Conservation (phyloP, 129 eudicot species). For the Chrysanthemum makinoi region DNA sequence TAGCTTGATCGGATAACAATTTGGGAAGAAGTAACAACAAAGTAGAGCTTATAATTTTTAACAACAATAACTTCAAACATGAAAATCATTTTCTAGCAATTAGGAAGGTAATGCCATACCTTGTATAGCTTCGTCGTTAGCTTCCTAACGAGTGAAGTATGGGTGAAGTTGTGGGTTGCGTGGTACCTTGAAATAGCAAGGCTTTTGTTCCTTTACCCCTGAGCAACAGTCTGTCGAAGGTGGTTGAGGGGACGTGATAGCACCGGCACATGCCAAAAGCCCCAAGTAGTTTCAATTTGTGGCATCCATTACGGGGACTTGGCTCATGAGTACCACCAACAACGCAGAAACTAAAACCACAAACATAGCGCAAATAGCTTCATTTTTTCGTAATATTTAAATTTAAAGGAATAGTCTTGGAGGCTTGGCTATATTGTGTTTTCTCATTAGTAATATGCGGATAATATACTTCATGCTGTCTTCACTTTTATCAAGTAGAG, state of each 20-base stretch:
- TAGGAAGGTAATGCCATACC: constrained; percentile 23
- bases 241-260: constrained; percentile 30
- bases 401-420: too few species aligned
- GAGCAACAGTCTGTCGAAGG: constrained; percentile 29
- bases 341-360: constrained; percentile 28
- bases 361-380: not conserved
- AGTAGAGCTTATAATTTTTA: not conserved
- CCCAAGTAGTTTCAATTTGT: constrained; percentile 33
- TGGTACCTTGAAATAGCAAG: constrained; percentile 23
- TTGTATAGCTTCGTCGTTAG: constrained; percentile 28
- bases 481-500: too few species aligned
- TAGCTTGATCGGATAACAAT: not conserved
- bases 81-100: not conserved
- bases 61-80: not conserved
- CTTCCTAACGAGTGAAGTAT: constrained; percentile 27
- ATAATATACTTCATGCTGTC: too few species aligned
- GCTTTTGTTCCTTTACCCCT: constrained; percentile 17
- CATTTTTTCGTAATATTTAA: constrained; percentile 15
- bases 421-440: constrained; percentile 60
- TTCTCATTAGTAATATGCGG: constrained; percentile 55
- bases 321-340: constrained; percentile 21
- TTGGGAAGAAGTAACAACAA: not conserved
- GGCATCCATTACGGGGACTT: not conserved
- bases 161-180: constrained; percentile 28
- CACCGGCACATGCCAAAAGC: constrained; percentile 34